phyloP scores from a whole-genome alignment of 1,284 basidiomycete species.

The Malassezia vespertilionis region DNA sequence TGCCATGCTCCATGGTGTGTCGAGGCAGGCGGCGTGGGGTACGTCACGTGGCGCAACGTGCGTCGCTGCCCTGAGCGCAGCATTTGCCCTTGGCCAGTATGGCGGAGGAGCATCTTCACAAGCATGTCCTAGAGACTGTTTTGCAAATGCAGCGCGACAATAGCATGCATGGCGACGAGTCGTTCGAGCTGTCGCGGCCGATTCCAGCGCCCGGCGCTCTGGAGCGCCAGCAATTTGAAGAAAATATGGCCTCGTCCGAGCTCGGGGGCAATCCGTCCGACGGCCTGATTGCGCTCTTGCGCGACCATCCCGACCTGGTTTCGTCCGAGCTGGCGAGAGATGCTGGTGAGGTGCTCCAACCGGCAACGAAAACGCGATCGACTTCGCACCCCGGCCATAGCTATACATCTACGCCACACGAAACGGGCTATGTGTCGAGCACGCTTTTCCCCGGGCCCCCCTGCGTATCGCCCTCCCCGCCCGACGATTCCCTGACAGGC shows the following conservation, averaged over 20 bases:
- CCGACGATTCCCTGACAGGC: neutral
- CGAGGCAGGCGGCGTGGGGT: neutral
- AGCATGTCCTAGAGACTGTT: too few species aligned
- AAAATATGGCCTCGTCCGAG: constrained; percentile 3
- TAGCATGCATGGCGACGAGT: neutral
- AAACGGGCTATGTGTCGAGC: constrained; percentile 4
- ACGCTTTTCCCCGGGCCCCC: constrained; percentile 6
- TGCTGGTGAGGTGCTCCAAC: constrained; percentile 14
- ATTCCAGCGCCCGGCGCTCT: constrained; percentile 2
- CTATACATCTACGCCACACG: constrained; percentile 5
- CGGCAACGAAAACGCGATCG: neutral
- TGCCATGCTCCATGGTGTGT: neutral
- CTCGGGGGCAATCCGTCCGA: constrained; percentile 19
- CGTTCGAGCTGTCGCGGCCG: constrained; percentile 10
- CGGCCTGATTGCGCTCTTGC: constrained; percentile 40
- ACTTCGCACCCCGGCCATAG: neutral
- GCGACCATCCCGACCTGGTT: constrained; percentile 45
- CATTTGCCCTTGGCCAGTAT: too few species aligned
- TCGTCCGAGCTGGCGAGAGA: constrained; percentile 33
- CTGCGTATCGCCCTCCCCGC: neutral
- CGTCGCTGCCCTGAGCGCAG: too few species aligned
- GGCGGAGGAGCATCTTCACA: too few species aligned
- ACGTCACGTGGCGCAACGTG: neutral
- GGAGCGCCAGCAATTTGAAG: constrained; percentile 8
- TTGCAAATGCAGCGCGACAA: too few species aligned